A percentile compares a stretch with the other conserved stretches of the same genome.
Conservation (phyloP, 1,284 basidiomycete species). For the Leccinum griseonigrum region DNA sequence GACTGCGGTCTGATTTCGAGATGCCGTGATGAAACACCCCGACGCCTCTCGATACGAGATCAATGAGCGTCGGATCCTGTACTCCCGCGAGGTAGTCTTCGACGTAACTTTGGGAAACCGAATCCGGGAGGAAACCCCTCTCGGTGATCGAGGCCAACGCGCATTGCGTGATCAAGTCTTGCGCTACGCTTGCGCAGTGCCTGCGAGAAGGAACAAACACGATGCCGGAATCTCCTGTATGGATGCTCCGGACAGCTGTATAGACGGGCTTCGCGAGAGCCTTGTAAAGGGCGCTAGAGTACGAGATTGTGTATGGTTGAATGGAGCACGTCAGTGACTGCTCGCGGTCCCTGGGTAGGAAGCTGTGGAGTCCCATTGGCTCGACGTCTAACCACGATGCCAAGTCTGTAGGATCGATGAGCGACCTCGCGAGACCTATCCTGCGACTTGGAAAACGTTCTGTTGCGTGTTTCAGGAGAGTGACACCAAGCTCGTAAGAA, state of each 20-base stretch:
- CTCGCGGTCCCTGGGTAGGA: slow-evolving; percentile 82
- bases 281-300: slow-evolving; percentile 87
- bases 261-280: slow-evolving; percentile 93
- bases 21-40: slow-evolving; percentile 86
- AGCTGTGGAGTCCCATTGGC: slow-evolving; percentile 66
- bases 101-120: slow-evolving; percentile 54
- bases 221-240: slow-evolving; percentile 47
- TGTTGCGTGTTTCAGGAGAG: slow-evolving; percentile 64
- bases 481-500: slow-evolving; percentile 81
- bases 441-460: slow-evolving; percentile 66
- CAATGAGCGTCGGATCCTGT: slow-evolving; percentile 64
- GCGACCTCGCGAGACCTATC: slow-evolving; percentile 76
- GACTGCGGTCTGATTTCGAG: slow-evolving; percentile 63
- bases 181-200: slow-evolving; percentile 78
- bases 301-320: slow-evolving; percentile 83
- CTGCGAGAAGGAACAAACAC: slow-evolving; percentile 88
- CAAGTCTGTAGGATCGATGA: slow-evolving; percentile 80
- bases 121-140: slow-evolving; percentile 67
- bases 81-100: slow-evolving; percentile 63
- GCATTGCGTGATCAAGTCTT: slow-evolving; percentile 86
- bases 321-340: slow-evolving; percentile 71
- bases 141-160: slow-evolving; percentile 73
- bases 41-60: slow-evolving; percentile 86
- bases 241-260: slow-evolving; percentile 50
- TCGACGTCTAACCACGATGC: slow-evolving; percentile 84